A percentile compares a stretch with the other conserved stretches of the same genome.
Conservation (phyloP, 2,329 filamentous ascomycete species). For the Trichoderma afroharzianum region DNA sequence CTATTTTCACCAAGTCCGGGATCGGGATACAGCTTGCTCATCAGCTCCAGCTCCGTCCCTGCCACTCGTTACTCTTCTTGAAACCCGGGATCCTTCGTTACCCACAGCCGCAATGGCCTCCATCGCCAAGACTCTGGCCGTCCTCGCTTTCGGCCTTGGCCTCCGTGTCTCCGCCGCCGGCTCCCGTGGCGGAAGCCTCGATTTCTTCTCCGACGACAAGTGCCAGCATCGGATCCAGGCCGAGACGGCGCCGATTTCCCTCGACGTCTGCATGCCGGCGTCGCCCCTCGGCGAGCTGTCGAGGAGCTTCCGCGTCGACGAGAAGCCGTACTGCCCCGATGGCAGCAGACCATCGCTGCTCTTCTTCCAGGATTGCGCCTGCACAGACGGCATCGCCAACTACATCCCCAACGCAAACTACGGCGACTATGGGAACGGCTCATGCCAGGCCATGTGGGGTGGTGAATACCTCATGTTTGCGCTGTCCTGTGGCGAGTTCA, state of each 20-base stretch:
- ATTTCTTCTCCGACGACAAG: slow-evolving; percentile 10
- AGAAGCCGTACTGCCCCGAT: slow-evolving; percentile 12
- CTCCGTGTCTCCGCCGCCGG: neutral
- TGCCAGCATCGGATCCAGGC: slow-evolving; percentile 4
- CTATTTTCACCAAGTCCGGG: neutral
- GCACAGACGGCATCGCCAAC: slow-evolving; percentile 7
- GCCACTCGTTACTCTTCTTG: neutral
- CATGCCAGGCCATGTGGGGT: slow-evolving; percentile 7
- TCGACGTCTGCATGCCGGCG: slow-evolving; percentile 8
- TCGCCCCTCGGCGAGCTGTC: slow-evolving; percentile 1
- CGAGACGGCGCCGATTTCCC: neutral
- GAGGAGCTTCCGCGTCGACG: neutral
- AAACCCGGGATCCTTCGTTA: neutral
- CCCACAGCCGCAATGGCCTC: neutral
- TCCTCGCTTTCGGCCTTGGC: neutral
- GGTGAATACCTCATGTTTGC: slow-evolving; percentile 12
- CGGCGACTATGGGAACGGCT: slow-evolving; percentile 13
- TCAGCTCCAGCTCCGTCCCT: neutral
- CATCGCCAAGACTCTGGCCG: neutral
- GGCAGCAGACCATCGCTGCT: slow-evolving; percentile 9
- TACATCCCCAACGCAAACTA: slow-evolving; percentile 6
- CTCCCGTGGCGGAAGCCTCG: neutral
- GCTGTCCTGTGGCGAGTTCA: slow-evolving; percentile 9
- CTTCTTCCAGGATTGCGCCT: slow-evolving; percentile 10
- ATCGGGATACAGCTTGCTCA: neutral